Base-by-base conservation (phyloP, 2,329 filamentous ascomycete species). In the Plectosphaerella cucumerina region DNA sequence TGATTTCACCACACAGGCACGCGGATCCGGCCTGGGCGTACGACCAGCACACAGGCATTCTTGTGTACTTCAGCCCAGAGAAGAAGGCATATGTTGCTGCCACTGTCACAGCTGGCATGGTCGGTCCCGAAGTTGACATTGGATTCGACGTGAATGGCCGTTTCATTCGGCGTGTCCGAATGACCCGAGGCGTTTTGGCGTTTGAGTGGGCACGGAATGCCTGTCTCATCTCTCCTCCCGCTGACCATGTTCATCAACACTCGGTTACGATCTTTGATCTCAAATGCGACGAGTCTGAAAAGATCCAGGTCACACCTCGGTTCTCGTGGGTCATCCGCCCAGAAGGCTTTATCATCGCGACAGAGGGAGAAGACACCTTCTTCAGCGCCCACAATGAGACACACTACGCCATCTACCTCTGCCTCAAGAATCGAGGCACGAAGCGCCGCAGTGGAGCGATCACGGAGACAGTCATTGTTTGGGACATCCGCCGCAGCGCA, bases 121-220 rank as follows among this genome's bases (percentile, higher is more conserved):
- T 70, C 1, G 66, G 73, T 9, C 57, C 59, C 5, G 64, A 70
- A 17, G 65, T 69, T 23, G 60, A 62, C 3, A 69, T 85, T 15
- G 78, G 81, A 1, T 83, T 86, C 54, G 67, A 77, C 35, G 66
- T 70, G 5, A 53, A 60, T 1, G 69, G 68, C 8, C 82, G 76
- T 56, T 70, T 78, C 33, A 67, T 85, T 22, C 71, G 82, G 12
- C 73, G 82, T 11, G 63, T 84, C 4, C 73, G 82, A 14, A 66
- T 86, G 4, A 72, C 75, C 33, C 66, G 76, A 33, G 68, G 70
- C 2, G 68, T 84, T n/a, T 66, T 87, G n/a, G 59, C 85, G 18
- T 66, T 86, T n/a, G 82, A 86, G 60, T 86, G 82, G 82, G 81
- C 79, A 47, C 78, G 83, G 58, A 62, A 69, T 2, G 67, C 73